Base-by-base conservation (phyloP, 73 alveolate species). In the Paraurostyla sp. region DNA sequence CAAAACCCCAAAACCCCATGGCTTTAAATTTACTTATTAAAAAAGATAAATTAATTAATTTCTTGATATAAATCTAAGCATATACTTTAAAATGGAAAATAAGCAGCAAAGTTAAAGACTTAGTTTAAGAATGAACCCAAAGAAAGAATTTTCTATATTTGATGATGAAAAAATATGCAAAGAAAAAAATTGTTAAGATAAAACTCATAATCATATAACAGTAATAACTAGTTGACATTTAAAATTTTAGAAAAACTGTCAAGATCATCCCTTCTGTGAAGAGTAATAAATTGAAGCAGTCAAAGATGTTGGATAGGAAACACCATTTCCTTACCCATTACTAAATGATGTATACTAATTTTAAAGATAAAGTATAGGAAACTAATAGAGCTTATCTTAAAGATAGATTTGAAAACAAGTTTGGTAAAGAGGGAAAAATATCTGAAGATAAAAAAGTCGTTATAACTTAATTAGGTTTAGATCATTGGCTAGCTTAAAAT, bases 401-500 rank as follows among this genome's bases (percentile, higher is more conserved):
- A 27, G 89, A 78, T 16, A 78, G 89, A 54, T 29, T 16, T 33
- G 80, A 52, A 9, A 2, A 30, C 25, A 51, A 30, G 46, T 54
- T 40, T 52, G 63, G 65, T 0, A 36, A 18, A 32, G 89, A 49
- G 6, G 89, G 89, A 9, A n/a, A 23, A 43, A 2, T 78, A 15
- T 40, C 80, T 1, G 33, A 7, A 29, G 89, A 54, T 38, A 78
- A 78, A 43, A 52, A 78, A 54, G 78, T 78, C 7, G 63, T 78
- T 13, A 43, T 78, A 11, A 78, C 89, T 15, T 76, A 78, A 51
- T 11, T 51, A 32, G 78, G 58, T 6, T 35, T 78, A 22, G 89
- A 78, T 27, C 89, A 78, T 51, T 78, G 89, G 89, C 89, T 78
- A 2, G 89, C 89, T 2, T 18, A 49, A 20, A 78, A 46, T 35